These are phyloP conservation scores for Fragilariopsis cylindrus DNA, from an alignment of 108 stramenopile genomes.

Conservation along the genomic window DNA sequence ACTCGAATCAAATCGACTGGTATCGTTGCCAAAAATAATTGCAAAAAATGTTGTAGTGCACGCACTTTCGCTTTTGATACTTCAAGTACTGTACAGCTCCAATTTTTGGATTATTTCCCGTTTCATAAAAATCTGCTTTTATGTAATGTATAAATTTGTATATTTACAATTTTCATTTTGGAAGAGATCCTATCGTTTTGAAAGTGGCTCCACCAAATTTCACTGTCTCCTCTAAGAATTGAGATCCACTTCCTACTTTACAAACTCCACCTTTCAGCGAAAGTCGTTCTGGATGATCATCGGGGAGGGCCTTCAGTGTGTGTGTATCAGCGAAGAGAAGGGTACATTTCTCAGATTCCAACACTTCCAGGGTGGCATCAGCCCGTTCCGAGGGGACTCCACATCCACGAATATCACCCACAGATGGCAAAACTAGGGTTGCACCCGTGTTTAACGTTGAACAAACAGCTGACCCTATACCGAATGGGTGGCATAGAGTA, in stretches of 20 bases:
- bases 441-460: slow-evolving; percentile 33
- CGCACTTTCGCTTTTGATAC: too few relatives aligned
- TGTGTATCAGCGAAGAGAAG: slow-evolving; percentile 53
- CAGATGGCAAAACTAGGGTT: slow-evolving; percentile 43
- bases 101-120: too few relatives aligned
- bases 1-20: too few relatives aligned
- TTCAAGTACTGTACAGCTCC: too few relatives aligned
- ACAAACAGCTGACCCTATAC: slow-evolving; percentile 47
- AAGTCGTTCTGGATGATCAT: slow-evolving; percentile 23
- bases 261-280: slow-evolving; percentile 48
- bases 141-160: neutral
- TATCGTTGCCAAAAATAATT: too few relatives aligned
- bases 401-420: slow-evolving; percentile 54
- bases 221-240: slow-evolving; percentile 34
- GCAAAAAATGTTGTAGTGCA: too few relatives aligned
- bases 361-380: slow-evolving; percentile 33
- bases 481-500: slow-evolving; percentile 53
- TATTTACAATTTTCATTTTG: too few relatives aligned
- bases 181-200: slow-evolving; percentile 29
- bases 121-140: too few relatives aligned
- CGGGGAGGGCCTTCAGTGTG: slow-evolving; percentile 44
- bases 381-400: slow-evolving; percentile 53
- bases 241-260: slow-evolving; percentile 44
- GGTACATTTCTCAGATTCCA: slow-evolving; percentile 44
- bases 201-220: slow-evolving; percentile 31